phyloP scores from a whole-genome alignment of 2,329 filamentous ascomycete species.

The Sporothrix variecibatus region DNA sequence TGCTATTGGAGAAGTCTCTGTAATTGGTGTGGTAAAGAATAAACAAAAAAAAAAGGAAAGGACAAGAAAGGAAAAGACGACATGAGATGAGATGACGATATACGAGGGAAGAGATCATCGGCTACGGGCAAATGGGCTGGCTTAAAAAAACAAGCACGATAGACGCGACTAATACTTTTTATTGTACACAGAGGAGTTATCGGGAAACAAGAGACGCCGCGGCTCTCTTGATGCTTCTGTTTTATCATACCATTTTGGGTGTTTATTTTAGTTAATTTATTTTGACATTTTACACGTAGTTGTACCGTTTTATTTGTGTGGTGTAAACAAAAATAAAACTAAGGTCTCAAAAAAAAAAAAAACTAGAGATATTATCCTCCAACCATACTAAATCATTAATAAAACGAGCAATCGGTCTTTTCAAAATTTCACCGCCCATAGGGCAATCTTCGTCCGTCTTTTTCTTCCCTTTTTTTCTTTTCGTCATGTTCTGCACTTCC shows the following conservation, averaged over 20 bases:
- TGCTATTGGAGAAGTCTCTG: conserved; percentile 54
- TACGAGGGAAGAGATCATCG: too few species aligned
- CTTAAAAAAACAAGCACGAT: conserved; percentile 7
- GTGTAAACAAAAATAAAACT: too few species aligned
- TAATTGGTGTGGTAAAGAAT: conserved; percentile 33
- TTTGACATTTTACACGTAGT: background rate
- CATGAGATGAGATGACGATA: background rate
- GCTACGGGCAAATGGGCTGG: background rate
- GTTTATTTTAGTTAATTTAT: background rate
- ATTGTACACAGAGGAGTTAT: conserved; percentile 4
- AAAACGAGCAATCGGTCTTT: too few species aligned
- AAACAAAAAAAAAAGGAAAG: background rate
- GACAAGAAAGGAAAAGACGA: background rate
- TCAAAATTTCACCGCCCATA: background rate
- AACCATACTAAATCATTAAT: too few species aligned
- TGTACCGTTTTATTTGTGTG: background rate
- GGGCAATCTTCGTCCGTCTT: background rate
- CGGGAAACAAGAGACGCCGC: background rate
- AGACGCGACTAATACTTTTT: background rate
- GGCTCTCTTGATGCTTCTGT: conserved; percentile 3
- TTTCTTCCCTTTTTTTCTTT: background rate
- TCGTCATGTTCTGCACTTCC: background rate
- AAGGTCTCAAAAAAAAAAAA: background rate
- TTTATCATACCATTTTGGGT: background rate
- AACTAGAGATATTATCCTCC: background rate